Evolutionary conservation across 257 asterid genomes (phyloP).

Genomic region (Lycium barbarum): DNA sequence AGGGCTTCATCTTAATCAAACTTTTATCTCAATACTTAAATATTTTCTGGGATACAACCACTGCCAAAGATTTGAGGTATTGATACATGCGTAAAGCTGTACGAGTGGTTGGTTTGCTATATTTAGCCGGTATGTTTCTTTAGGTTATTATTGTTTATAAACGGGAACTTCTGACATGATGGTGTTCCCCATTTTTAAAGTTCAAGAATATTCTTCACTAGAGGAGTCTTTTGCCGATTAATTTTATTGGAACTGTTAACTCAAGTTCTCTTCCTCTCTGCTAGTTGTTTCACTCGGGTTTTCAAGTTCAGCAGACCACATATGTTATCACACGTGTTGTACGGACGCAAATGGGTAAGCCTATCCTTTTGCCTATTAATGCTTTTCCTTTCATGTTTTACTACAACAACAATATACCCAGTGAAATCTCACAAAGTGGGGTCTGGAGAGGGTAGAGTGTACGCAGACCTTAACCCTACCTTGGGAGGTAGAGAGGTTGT

Average conservation of each 20-base stretch:
- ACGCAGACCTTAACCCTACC: no score
- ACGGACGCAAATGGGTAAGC: slow-evolving; percentile 91
- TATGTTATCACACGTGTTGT: slow-evolving; percentile 56
- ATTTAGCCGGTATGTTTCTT: background rate
- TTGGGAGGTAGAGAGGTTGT: no score
- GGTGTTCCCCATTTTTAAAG: background rate
- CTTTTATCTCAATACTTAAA: background rate
- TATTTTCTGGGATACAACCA: slow-evolving; percentile 1
- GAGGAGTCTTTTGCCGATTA: background rate
- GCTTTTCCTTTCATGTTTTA: background rate
- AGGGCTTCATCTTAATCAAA: background rate
- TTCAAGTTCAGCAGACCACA: slow-evolving; percentile 88
- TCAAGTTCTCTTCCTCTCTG: slow-evolving; percentile 18
- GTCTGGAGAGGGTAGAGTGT: no score
- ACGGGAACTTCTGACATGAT: background rate
- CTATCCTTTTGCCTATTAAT: slow-evolving; percentile 27
- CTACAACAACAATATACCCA: no score
- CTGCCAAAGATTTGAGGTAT: background rate
- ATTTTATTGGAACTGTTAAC: background rate
- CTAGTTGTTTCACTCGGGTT: slow-evolving; percentile 90
- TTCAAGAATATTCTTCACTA: background rate
- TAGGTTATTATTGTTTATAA: background rate
- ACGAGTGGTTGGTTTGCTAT: background rate
- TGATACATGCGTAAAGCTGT: background rate
- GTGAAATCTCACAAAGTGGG: no score